A percentile compares a stretch with the other conserved stretches of the same genome.
Evolutionary conservation across 1,284 basidiomycete species (phyloP).

Genomic region (Ustilago trichophora): DNA sequence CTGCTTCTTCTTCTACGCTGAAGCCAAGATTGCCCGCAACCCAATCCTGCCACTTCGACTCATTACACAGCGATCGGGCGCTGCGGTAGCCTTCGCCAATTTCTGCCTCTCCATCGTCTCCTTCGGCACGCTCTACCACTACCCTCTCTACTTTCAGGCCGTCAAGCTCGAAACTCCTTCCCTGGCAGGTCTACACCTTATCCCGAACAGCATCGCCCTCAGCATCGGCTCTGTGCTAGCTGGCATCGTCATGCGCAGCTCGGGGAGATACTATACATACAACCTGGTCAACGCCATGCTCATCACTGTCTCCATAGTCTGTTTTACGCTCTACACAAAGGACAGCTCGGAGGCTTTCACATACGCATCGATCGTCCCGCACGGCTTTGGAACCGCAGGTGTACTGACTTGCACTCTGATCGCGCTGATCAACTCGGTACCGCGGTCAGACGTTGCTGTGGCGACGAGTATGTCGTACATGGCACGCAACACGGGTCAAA

Average conservation of each 20-base stretch:
- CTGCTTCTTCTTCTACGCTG: conserved; percentile 52
- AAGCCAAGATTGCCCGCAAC: conserved; percentile 71
- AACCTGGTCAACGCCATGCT: conserved; percentile 73
- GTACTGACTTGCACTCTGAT: conserved; percentile 84
- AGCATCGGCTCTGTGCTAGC: conserved; percentile 80
- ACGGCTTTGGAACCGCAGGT: conserved; percentile 71
- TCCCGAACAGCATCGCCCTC: conserved; percentile 80
- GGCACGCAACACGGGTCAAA: conserved; percentile 78
- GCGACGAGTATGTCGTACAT: conserved; percentile 83
- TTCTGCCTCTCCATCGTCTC: conserved; percentile 72
- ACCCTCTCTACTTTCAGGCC: conserved; percentile 87
- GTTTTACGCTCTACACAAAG: conserved; percentile 13
- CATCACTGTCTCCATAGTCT: conserved; percentile 53
- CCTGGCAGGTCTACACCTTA: conserved; percentile 76
- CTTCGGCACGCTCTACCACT: conserved; percentile 70
- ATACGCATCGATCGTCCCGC: conserved; percentile 71
- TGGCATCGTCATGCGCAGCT: conserved; percentile 81
- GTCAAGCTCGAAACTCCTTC: conserved; percentile 78
- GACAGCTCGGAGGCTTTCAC: conserved; percentile 76
- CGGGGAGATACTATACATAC: conserved; percentile 79
- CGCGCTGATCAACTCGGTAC: conserved; percentile 65
- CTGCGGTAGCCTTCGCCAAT: conserved; percentile 78
- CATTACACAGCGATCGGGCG: conserved; percentile 75
- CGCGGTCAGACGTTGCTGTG: conserved; percentile 72
- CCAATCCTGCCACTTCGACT: conserved; percentile 79